Conservation (phyloP, 2,329 filamentous ascomycete species). For the Trichoderma polysporum region DNA sequence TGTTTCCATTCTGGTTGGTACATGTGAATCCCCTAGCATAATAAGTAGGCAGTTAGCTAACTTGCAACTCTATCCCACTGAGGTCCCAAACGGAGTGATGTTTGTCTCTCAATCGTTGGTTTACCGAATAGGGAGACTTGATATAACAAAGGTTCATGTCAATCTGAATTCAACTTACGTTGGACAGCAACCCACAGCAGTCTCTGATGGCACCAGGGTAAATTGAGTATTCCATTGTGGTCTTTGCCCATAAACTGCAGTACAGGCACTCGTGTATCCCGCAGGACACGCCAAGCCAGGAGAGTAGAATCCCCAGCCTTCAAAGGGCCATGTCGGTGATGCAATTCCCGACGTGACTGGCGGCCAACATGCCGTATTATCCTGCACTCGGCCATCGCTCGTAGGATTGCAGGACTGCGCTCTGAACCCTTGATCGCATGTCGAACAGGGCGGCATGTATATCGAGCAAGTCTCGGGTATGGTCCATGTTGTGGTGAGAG, state of each 20-base stretch:
- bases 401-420: conserved; percentile 28
- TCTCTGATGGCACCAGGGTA: conserved; percentile 30
- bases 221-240: conserved; percentile 32
- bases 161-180: conserved; percentile 24
- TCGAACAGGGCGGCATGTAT: conserved; percentile 25
- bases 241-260: conserved; percentile 26
- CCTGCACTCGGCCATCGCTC: conserved; percentile 22
- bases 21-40: conserved; percentile 19
- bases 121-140: neutral
- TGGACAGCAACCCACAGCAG: conserved; percentile 37
- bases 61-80: neutral
- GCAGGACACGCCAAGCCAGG: conserved; percentile 35
- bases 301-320: conserved; percentile 39
- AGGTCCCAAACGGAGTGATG: neutral
- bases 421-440: conserved; percentile 28
- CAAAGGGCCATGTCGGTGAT: conserved; percentile 24
- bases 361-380: conserved; percentile 35
- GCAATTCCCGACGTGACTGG: conserved; percentile 21
- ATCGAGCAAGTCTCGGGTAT: conserved; percentile 26
- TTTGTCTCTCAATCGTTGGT: neutral
- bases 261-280: conserved; percentile 35
- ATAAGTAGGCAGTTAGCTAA: neutral
- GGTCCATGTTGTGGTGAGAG: conserved; percentile 29
- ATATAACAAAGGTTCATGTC: neutral
- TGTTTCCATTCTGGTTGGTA: conserved; percentile 21